A percentile compares a stretch with the other conserved stretches of the same genome.
phyloP scores from a whole-genome alignment of 192 early-diverging fungal genomes.

The Coemansia sp. region DNA sequence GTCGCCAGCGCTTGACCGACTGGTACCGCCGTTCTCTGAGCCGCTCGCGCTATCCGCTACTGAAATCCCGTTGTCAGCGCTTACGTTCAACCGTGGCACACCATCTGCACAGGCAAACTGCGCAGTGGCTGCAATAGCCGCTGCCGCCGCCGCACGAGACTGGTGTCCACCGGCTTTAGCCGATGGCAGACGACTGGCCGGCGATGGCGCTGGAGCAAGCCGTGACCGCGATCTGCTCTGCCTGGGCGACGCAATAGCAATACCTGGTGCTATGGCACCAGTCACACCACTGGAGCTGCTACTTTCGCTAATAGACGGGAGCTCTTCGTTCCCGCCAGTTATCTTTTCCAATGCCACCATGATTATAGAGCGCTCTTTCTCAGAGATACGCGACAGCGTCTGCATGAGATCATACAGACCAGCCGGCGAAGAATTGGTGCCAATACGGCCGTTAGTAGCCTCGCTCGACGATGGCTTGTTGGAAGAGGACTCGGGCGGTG shows the following conservation, averaged over 20 bases:
- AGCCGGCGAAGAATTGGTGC: constrained; percentile 1
- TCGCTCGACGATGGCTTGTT: constrained; percentile 19
- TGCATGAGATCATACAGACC: constrained; percentile 40
- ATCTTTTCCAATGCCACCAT: constrained; percentile 40
- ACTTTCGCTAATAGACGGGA: constrained; percentile 8
- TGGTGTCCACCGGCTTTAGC: background rate
- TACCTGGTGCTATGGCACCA: background rate
- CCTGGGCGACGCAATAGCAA: constrained; percentile 2
- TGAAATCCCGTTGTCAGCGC: background rate
- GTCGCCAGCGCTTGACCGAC: constrained; percentile 14
- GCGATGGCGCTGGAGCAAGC: constrained; percentile 16
- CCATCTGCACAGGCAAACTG: constrained; percentile 23
- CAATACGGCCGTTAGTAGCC: background rate
- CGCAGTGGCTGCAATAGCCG: constrained; percentile 29
- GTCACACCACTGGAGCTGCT: constrained; percentile 5
- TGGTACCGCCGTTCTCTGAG: constrained; percentile 5
- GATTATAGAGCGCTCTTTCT: constrained; percentile 42
- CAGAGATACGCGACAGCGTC: constrained; percentile 44
- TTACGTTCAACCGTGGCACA: background rate
- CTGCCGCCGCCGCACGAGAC: constrained; percentile 30
- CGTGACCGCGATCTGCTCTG: constrained; percentile 13
- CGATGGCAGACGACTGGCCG: background rate
- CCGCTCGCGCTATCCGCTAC: background rate
- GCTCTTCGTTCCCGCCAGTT: constrained; percentile 11
- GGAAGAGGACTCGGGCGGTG: constrained; percentile 6